phyloP scores from a whole-genome alignment of 2,329 filamentous ascomycete genomes.

The Epichloe glyceriae region DNA sequence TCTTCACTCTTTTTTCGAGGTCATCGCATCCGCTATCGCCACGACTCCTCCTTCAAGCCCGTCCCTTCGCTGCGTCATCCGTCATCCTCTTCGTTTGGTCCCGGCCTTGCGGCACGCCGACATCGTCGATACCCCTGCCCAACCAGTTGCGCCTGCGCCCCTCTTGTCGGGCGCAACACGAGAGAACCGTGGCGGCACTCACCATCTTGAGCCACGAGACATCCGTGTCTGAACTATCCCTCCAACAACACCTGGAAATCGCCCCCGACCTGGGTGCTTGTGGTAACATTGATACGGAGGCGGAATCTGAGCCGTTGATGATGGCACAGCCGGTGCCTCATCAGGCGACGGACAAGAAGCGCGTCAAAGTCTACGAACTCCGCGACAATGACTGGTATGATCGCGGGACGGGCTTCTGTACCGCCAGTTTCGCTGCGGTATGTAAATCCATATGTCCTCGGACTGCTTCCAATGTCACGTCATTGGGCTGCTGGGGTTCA shows the following conservation, averaged over 20 bases:
- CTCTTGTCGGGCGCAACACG: conserved; percentile 14
- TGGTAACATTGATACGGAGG: conserved; percentile 35
- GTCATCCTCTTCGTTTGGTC: not conserved
- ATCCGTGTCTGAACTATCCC: conserved; percentile 38
- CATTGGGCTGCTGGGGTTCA: not conserved
- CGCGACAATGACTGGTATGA: conserved; percentile 99
- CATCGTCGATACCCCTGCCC: not conserved
- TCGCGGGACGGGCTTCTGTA: conserved; percentile 90
- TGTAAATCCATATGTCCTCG: conserved; percentile 20
- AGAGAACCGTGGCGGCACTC: conserved; percentile 41
- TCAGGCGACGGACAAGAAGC: conserved; percentile 52
- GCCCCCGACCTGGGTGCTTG: conserved; percentile 39
- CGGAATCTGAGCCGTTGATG: conserved; percentile 49
- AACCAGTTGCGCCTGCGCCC: conserved; percentile 6
- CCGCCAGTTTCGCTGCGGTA: conserved; percentile 62
- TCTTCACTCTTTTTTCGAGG: conserved; percentile 7
- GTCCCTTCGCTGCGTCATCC: not conserved
- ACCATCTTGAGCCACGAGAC: conserved; percentile 40
- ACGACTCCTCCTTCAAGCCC: conserved; percentile 1
- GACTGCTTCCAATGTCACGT: not conserved
- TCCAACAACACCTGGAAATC: conserved; percentile 47
- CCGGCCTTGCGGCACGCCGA: conserved; percentile 1
- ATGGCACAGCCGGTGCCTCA: conserved; percentile 62
- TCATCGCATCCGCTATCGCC: conserved; percentile 1
- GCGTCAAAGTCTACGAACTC: conserved; percentile 98